These are phyloP conservation scores for Pythium biforme DNA, from an alignment of 352 stramenopile genomes.

Conservation along the genomic window DNA sequence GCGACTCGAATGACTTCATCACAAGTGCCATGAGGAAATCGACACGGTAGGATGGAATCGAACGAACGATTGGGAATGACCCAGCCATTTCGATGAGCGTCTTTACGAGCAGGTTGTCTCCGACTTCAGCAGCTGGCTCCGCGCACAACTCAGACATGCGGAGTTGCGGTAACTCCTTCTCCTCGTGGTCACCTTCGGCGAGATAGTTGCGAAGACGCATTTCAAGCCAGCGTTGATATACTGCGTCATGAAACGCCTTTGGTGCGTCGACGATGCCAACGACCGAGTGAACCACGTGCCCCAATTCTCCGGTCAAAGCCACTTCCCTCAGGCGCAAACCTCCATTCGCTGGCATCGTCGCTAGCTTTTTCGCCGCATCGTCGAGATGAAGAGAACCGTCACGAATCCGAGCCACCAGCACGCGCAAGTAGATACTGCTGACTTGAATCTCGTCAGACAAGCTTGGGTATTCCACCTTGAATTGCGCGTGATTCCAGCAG, in stretches of 20 bases:
- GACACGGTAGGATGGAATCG: slow-evolving; percentile 13
- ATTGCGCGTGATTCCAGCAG: slow-evolving; percentile 74
- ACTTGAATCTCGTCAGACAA: slow-evolving; percentile 66
- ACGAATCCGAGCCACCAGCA: slow-evolving; percentile 65
- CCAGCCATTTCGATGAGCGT: slow-evolving; percentile 62
- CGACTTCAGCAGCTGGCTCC: slow-evolving; percentile 5
- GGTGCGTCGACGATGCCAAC: slow-evolving; percentile 66
- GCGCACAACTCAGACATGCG: slow-evolving; percentile 21
- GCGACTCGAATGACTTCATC: slow-evolving; percentile 29
- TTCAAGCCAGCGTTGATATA: slow-evolving; percentile 84
- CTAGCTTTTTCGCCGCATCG: slow-evolving; percentile 41
- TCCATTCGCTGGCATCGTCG: neutral
- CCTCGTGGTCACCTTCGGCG: slow-evolving; percentile 24
- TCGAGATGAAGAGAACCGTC: slow-evolving; percentile 65
- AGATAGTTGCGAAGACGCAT: slow-evolving; percentile 53
- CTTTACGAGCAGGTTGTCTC: slow-evolving; percentile 58
- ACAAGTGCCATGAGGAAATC: slow-evolving; percentile 27
- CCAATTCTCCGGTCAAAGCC: slow-evolving; percentile 7
- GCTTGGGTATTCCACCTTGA: slow-evolving; percentile 60
- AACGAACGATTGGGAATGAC: slow-evolving; percentile 41
- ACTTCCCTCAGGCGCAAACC: neutral
- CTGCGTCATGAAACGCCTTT: slow-evolving; percentile 65
- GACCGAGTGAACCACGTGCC: slow-evolving; percentile 60
- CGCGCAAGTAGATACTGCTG: slow-evolving; percentile 63
- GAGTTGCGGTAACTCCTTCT: slow-evolving; percentile 6